Evolutionary conservation across 345 rosid genomes (phyloP), one percentile per base, ranked within the genome.

Genomic region (Aquilaria yunnanensis): DNA sequence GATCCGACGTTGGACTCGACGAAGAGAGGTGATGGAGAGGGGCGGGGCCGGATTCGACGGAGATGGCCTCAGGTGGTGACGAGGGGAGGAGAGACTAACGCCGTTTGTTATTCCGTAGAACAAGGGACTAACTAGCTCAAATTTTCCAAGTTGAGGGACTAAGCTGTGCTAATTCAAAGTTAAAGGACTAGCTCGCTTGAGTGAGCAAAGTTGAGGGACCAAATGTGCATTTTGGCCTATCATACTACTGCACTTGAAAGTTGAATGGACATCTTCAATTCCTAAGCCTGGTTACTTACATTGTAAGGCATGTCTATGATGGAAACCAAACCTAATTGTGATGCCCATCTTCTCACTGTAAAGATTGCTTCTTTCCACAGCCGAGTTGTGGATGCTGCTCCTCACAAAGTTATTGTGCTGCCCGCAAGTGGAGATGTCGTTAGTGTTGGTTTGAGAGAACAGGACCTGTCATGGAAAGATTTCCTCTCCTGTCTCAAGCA

Each of bases 351-450:
- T 11, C 32, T 9, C 29, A 49, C 55, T 52, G 1, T 12, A 13
- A 14, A 52, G 14, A 12, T 52, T n/a, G 14, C 65, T 33, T 56
- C 50, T 16, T 48, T 34, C 12, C 78, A 66, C 80, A 93, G 98
- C 65, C 92, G 90, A 66, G 94, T 93, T 65, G 77, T 75, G 49
- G 94, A 88, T 71, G 98, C 98, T 74, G 74, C 72, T 72, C 84
- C 96, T 8, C 57, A 34, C 43, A 90, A 85, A 78, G 79, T 65
- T 33, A 90, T 93, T 14, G 96, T 93, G 67, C 84, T 93, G 41
- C 90, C 94, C 0, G 90, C 55, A 48, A 65, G 54, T 30, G 97
- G 94, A 63, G 68, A 64, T 33, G 67, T 73, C 9, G 31, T 93
- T 46, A 75, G 66, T 29, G 62, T 84, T 65, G 69, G 71, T 67